Percentiles rank a stretch among this genome's conserved stretches.
These are phyloP conservation scores for Pugionium dolabratum DNA, from an alignment of 345 rosid genomes.

Conservation along the genomic window DNA sequence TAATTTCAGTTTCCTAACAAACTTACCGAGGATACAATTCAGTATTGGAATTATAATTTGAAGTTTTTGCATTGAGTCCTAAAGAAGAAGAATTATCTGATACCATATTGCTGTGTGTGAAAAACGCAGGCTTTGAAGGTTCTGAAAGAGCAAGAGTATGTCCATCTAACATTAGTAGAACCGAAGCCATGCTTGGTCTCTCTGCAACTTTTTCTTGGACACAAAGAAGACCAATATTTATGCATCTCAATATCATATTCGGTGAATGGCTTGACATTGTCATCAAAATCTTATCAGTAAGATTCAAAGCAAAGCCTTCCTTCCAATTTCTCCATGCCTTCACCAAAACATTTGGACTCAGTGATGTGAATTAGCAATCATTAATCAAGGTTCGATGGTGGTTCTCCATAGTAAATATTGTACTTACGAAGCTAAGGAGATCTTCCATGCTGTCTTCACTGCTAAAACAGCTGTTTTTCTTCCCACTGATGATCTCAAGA, in stretches of 20 bases:
- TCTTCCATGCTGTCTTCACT: conserved; percentile 33
- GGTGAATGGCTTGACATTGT: conserved; percentile 36
- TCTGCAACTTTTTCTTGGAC: conserved; percentile 57
- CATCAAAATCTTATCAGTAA: conserved; percentile 44
- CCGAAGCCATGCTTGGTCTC: conserved; percentile 57
- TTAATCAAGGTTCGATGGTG: background rate
- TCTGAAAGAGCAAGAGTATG: conserved; percentile 40
- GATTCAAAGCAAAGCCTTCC: conserved; percentile 43
- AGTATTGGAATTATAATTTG: conserved; percentile 36
- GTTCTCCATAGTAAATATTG: background rate
- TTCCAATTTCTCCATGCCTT: conserved; percentile 67
- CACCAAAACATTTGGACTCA: conserved; percentile 21
- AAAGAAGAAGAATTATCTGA: conserved; percentile 33
- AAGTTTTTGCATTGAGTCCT: conserved; percentile 29
- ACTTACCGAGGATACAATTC: conserved; percentile 33
- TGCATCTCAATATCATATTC: conserved; percentile 50
- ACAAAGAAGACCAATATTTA: conserved; percentile 67
- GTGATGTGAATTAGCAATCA: background rate
- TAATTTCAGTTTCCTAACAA: conserved; percentile 9
- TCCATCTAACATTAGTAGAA: conserved; percentile 48
- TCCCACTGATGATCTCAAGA: conserved; percentile 60
- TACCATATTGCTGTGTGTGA: conserved; percentile 5
- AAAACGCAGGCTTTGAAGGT: conserved; percentile 56
- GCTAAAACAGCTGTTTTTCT: conserved; percentile 31
- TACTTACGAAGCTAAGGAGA: conserved; percentile 51